Evolutionary conservation across 1,284 basidiomycete genomes (phyloP).

Genomic region (Acaromyces ingoldii): DNA sequence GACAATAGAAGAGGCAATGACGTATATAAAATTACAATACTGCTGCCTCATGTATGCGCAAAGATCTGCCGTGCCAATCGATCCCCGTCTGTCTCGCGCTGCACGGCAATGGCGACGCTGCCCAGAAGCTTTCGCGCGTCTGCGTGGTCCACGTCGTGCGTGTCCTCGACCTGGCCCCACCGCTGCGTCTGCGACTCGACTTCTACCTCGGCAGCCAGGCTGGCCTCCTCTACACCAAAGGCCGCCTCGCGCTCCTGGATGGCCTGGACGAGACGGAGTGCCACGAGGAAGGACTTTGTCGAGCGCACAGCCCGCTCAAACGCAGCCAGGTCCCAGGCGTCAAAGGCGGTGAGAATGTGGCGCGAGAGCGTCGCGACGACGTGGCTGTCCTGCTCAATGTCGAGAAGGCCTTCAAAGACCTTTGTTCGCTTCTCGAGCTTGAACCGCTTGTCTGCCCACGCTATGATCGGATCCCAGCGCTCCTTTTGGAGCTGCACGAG

Average conservation of each 20-base stretch:
- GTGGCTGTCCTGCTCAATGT: constrained; percentile 17
- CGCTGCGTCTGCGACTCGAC: constrained; percentile 88
- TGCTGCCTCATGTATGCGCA: too few relatives aligned
- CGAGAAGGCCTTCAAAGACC: constrained; percentile 17
- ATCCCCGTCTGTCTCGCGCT: too few relatives aligned
- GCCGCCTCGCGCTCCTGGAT: not conserved
- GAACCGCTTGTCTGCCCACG: constrained; percentile 72
- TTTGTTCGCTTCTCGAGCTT: constrained; percentile 31
- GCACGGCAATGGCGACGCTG: constrained; percentile 17
- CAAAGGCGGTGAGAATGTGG: constrained; percentile 15
- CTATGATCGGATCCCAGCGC: constrained; percentile 83
- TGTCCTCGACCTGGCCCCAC: constrained; percentile 99
- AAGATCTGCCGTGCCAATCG: too few relatives aligned
- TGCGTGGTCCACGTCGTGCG: constrained; percentile 72
- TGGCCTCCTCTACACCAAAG: constrained; percentile 76
- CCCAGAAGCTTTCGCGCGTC: constrained; percentile 80
- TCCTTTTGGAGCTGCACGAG: constrained; percentile 75
- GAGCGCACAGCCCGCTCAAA: constrained; percentile 86
- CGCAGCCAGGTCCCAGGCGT: constrained; percentile 54
- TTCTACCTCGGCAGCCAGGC: constrained; percentile 81
- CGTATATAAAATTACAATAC: too few relatives aligned
- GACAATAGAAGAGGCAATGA: too few relatives aligned
- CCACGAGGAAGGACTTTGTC: constrained; percentile 87
- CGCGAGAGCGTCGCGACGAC: constrained; percentile 13
- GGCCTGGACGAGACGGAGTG: constrained; percentile 73